phyloP scores from a whole-genome alignment of 2,329 filamentous ascomycete species.

The Paecilomyces fulvus region DNA sequence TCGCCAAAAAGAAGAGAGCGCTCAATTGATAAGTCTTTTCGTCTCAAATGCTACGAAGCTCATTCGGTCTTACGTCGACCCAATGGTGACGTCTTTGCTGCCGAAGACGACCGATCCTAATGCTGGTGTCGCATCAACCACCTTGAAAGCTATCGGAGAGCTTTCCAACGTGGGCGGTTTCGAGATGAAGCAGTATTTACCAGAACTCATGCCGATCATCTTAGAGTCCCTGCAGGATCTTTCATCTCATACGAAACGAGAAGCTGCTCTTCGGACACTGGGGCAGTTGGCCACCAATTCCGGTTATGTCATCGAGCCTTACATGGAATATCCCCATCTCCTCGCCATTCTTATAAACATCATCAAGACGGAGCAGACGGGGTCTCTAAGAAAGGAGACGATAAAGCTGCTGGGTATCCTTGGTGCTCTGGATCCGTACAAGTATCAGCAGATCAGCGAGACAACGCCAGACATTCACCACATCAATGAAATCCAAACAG shows the following conservation, averaged over 20 bases:
- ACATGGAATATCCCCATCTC: constrained; percentile 87
- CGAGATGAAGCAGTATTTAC: constrained; percentile 87
- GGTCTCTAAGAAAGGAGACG: constrained; percentile 79
- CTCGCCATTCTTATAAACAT: constrained; percentile 89
- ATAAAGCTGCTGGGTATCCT: constrained; percentile 95
- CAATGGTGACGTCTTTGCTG: constrained; percentile 89
- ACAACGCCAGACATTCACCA: constrained; percentile 73
- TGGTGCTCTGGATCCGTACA: constrained; percentile 90
- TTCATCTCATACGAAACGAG: constrained; percentile 79
- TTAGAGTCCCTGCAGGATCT: constrained; percentile 91
- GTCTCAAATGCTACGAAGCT: constrained; percentile 87
- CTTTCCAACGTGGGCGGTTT: constrained; percentile 88
- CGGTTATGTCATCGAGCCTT: constrained; percentile 94
- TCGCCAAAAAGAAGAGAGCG: constrained; percentile 92
- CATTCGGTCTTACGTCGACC: constrained; percentile 93
- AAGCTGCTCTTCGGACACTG: constrained; percentile 81
- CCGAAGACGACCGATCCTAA: constrained; percentile 83
- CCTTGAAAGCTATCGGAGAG: constrained; percentile 91
- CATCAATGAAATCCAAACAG: constrained; percentile 54
- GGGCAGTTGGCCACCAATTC: constrained; percentile 92
- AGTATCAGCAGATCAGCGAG: constrained; percentile 88
- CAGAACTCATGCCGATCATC: constrained; percentile 88
- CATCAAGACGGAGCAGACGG: constrained; percentile 84
- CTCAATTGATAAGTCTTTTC: constrained; percentile 82
- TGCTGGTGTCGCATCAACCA: constrained; percentile 83